Percentiles rank a stretch among this genome's conserved stretches.
These are phyloP conservation scores for Aspergillus flavus DNA, from an alignment of 2,329 filamentous ascomycete species.

Conservation along the genomic window DNA sequence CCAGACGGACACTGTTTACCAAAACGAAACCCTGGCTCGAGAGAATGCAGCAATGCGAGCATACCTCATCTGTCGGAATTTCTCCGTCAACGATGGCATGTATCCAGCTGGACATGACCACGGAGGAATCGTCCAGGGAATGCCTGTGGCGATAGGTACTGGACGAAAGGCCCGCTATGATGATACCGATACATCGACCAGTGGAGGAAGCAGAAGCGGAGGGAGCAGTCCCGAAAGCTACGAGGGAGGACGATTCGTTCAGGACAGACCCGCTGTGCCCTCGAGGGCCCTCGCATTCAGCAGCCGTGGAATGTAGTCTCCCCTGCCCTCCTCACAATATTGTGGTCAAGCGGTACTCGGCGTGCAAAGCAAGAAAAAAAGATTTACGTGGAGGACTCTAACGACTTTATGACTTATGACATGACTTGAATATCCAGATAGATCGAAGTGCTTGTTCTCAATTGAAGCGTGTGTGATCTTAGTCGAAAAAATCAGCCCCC, in stretches of 20 bases:
- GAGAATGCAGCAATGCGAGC: conserved; percentile 94
- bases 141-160: conserved; percentile 66
- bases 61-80: conserved; percentile 97
- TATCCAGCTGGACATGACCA: conserved; percentile 59
- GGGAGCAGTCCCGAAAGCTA: conserved; percentile 56
- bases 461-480: conserved; percentile 8
- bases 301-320: not conserved
- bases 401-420: conserved; percentile 34
- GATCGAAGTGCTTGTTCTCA: conserved; percentile 20
- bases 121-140: conserved; percentile 60
- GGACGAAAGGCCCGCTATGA: conserved; percentile 57
- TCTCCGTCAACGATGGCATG: conserved; percentile 96
- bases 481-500: not conserved
- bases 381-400: not conserved
- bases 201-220: conserved; percentile 55
- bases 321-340: not conserved
- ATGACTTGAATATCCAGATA: conserved; percentile 25
- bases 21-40: conserved; percentile 78
- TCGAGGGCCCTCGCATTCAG: conserved; percentile 29
- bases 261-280: conserved; percentile 24
- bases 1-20: conserved; percentile 84
- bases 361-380: not conserved
- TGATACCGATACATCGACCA: conserved; percentile 45
- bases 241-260: conserved; percentile 25
- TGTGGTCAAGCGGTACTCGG: not conserved